Percentiles rank a stretch among this genome's conserved stretches.
These are phyloP conservation scores for Nepenthes gracilis DNA, from an alignment of 148 eudicot species.

Conservation along the genomic window DNA sequence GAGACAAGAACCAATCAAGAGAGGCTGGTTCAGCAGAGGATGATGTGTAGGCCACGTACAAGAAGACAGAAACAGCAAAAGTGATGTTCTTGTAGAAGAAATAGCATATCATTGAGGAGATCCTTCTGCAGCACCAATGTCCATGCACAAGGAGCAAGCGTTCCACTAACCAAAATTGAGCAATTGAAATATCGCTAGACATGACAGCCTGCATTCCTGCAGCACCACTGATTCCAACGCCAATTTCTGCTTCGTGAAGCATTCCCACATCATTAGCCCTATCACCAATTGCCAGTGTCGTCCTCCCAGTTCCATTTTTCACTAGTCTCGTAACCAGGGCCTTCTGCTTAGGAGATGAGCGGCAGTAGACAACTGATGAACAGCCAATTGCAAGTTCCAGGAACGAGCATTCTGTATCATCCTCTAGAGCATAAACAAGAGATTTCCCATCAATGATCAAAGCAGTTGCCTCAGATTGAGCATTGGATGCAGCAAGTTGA, in stretches of 20 bases:
- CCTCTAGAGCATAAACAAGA: slow-evolving; percentile 69
- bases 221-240: slow-evolving; percentile 83
- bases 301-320: slow-evolving; percentile 56
- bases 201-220: slow-evolving; percentile 99
- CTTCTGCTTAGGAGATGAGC: slow-evolving; percentile 93
- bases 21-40: slow-evolving; percentile 79
- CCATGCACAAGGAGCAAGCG: slow-evolving; percentile 92
- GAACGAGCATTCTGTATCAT: slow-evolving; percentile 43
- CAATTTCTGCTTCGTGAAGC: slow-evolving; percentile 98
- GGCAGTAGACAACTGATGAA: slow-evolving; percentile 91
- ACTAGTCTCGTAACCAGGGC: slow-evolving; percentile 86
- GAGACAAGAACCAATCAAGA: slow-evolving; percentile 84
- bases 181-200: slow-evolving; percentile 94
- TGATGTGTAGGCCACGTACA: slow-evolving; percentile 72
- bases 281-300: slow-evolving; percentile 86
- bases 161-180: slow-evolving; percentile 92
- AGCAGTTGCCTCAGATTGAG: slow-evolving; percentile 56
- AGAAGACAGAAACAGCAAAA: slow-evolving; percentile 65
- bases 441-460: slow-evolving; percentile 93
- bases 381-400: slow-evolving; percentile 73
- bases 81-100: slow-evolving; percentile 86
- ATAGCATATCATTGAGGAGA: slow-evolving; percentile 97
- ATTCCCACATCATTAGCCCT: slow-evolving; percentile 97
- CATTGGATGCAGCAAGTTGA: slow-evolving; percentile 31
- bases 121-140: slow-evolving; percentile 98